Evolutionary conservation across 768 basidiomycete species (phyloP).

Genomic region (Mycena albidolilacea): DNA sequence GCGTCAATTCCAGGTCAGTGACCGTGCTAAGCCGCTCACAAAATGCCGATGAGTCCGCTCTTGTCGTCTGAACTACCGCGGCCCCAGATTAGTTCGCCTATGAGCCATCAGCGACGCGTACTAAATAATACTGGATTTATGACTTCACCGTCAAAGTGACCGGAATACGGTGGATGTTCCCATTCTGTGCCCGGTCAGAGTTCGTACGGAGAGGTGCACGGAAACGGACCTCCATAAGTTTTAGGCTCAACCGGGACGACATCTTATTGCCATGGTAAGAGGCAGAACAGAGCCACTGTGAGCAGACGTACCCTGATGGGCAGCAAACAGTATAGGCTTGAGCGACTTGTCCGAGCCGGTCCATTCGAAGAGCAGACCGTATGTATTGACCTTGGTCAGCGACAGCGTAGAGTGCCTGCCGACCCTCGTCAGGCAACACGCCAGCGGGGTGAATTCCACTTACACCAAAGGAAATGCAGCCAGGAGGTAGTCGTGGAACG

Average conservation of each 20-base stretch:
- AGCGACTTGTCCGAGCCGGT: conserved; percentile 70
- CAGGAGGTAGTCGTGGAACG: conserved; percentile 58
- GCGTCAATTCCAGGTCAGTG: neutral
- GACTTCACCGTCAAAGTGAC: conserved; percentile 64
- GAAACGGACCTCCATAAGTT: conserved; percentile 51
- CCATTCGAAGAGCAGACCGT: conserved; percentile 84
- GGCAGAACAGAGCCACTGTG: neutral
- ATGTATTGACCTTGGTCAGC: conserved; percentile 82
- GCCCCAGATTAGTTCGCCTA: conserved; percentile 77
- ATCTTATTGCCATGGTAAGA: conserved; percentile 52
- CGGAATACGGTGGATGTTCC: conserved; percentile 73
- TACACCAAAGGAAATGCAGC: conserved; percentile 72
- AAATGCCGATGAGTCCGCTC: conserved; percentile 76
- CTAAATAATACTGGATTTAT: neutral
- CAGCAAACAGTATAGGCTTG: conserved; percentile 81
- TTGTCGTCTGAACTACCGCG: conserved; percentile 85
- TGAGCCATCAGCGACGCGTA: neutral
- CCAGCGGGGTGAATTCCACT: conserved; percentile 46
- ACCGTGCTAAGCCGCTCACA: conserved; percentile 54
- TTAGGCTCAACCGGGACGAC: conserved; percentile 72
- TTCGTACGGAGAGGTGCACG: neutral
- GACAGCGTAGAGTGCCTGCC: conserved; percentile 69
- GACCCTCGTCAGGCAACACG: neutral
- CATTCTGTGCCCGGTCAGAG: conserved; percentile 51
- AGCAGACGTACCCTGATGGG: conserved; percentile 69